These are phyloP conservation scores for Rhodosporidiobolus sp. DNA, from an alignment of 768 basidiomycete species.

Conservation along the genomic window DNA sequence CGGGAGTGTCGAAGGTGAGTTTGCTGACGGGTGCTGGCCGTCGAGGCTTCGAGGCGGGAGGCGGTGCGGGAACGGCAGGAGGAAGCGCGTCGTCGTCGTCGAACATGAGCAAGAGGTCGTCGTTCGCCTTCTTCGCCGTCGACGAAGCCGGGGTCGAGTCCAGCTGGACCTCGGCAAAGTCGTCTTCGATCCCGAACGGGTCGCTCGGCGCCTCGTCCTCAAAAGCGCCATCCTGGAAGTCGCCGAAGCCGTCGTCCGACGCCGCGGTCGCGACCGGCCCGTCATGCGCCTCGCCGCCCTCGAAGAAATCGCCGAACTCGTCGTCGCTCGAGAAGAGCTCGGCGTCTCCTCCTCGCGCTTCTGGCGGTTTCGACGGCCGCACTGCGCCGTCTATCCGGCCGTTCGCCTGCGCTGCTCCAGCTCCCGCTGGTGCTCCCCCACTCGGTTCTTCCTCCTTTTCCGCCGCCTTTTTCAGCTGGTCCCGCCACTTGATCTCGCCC, in stretches of 20 bases:
- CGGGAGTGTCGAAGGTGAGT: constrained; percentile 15
- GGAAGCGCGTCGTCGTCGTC: constrained; percentile 29
- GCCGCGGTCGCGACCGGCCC: background rate
- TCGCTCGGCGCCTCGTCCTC: constrained; percentile 23
- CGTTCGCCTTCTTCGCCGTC: background rate
- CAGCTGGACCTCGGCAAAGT: constrained; percentile 11
- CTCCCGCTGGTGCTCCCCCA: background rate
- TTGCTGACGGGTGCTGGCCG: constrained; percentile 6
- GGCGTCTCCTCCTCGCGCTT: constrained; percentile 53
- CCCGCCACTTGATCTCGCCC: constrained; percentile 24
- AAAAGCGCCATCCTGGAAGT: constrained; percentile 42
- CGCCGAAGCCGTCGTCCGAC: constrained; percentile 50
- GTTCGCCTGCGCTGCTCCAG: background rate
- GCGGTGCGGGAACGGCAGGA: background rate
- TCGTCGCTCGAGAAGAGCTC: constrained; percentile 56
- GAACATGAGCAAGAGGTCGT: constrained; percentile 33
- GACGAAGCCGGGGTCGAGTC: background rate
- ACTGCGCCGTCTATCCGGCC: constrained; percentile 43
- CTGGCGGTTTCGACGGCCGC: background rate
- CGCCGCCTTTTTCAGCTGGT: constrained; percentile 45
- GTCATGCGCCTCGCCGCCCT: constrained; percentile 46
- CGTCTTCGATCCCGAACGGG: constrained; percentile 22
- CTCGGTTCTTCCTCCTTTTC: constrained; percentile 53
- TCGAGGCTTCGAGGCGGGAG: background rate
- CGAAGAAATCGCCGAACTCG: constrained; percentile 83